Conservation (phyloP, 2,329 filamentous ascomycete genomes). For the Nectriaceae sp. region DNA sequence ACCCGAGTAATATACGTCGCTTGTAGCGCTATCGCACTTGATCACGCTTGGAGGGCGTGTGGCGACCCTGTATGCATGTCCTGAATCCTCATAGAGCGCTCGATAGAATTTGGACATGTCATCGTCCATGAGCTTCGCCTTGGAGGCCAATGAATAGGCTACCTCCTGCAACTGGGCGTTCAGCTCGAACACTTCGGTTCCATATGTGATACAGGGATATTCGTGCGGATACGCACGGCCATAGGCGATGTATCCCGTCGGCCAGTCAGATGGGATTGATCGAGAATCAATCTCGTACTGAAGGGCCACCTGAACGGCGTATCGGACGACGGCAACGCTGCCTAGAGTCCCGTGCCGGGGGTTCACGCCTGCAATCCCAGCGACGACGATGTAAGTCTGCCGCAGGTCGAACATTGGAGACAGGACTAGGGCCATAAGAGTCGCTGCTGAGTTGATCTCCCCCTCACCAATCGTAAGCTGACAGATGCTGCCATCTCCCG, state of each 20-base stretch:
- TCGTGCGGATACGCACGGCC: conserved; percentile 56
- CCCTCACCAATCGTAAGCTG: conserved; percentile 69
- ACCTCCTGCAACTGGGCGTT: conserved; percentile 58
- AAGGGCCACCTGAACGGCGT: conserved; percentile 71
- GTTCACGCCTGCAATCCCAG: conserved; percentile 74
- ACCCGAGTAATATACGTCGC: conserved; percentile 72
- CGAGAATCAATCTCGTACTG: conserved; percentile 76
- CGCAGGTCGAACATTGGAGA: conserved; percentile 64
- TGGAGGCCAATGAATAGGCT: conserved; percentile 52
- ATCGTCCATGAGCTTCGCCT: conserved; percentile 55
- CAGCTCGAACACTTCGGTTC: conserved; percentile 70
- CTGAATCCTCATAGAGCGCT: conserved; percentile 49
- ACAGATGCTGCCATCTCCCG: conserved; percentile 60
- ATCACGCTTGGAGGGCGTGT: conserved; percentile 55
- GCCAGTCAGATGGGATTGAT: conserved; percentile 65
- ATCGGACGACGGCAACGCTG: conserved; percentile 68
- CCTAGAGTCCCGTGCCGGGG: conserved; percentile 67
- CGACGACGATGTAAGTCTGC: conserved; percentile 70
- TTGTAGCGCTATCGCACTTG: conserved; percentile 68
- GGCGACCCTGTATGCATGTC: conserved; percentile 41
- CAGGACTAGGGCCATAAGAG: conserved; percentile 63
- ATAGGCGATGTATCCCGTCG: conserved; percentile 69
- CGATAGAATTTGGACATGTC: conserved; percentile 54
- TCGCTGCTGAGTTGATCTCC: conserved; percentile 75
- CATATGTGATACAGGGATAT: conserved; percentile 62